Conservation (phyloP, 352 stramenopile genomes). For the Peronosclerospora sorghi region DNA sequence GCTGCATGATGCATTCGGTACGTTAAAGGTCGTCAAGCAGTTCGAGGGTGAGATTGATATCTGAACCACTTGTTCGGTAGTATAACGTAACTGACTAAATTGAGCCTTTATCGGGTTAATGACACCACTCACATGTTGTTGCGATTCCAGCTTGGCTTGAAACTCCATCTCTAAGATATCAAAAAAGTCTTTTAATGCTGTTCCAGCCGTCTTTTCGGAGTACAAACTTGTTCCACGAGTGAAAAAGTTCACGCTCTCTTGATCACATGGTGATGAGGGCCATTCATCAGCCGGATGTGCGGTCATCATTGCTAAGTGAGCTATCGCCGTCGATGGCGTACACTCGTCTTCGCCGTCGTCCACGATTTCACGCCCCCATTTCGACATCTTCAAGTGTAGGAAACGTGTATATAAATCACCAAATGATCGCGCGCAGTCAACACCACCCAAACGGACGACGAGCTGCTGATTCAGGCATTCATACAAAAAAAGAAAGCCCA, state of each 20-base stretch:
- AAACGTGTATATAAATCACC: conserved; percentile 67
- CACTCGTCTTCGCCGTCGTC: conserved; percentile 78
- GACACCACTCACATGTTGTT: conserved; percentile 38
- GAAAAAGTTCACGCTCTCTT: conserved; percentile 55
- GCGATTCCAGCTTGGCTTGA: conserved; percentile 38
- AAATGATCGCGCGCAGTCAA: conserved; percentile 69
- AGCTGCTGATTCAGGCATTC: conserved; percentile 70
- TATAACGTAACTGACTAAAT: conserved; percentile 47
- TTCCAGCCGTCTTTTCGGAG: conserved; percentile 65
- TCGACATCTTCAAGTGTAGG: conserved; percentile 73
- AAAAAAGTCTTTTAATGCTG: conserved; percentile 79
- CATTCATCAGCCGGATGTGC: conserved; percentile 40
- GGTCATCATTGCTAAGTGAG: conserved; percentile 63
- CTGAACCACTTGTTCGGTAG: conserved; percentile 21
- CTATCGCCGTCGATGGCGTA: conserved; percentile 59
- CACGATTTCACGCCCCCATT: conserved; percentile 74
- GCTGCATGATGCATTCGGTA: conserved; percentile 76
- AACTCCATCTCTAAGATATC: conserved; percentile 65
- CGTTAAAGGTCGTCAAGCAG: conserved; percentile 29
- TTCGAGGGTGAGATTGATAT: conserved; percentile 10
- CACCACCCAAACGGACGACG: conserved; percentile 44
- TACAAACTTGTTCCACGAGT: conserved; percentile 74
- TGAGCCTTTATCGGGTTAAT: conserved; percentile 52
- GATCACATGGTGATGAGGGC: conserved; percentile 53
- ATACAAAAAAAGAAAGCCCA: conserved; percentile 78